Evolutionary conservation across 2,329 filamentous ascomycete genomes (phyloP), one percentile per base, ranked within the genome.

Genomic region (Penicillium hordei): DNA sequence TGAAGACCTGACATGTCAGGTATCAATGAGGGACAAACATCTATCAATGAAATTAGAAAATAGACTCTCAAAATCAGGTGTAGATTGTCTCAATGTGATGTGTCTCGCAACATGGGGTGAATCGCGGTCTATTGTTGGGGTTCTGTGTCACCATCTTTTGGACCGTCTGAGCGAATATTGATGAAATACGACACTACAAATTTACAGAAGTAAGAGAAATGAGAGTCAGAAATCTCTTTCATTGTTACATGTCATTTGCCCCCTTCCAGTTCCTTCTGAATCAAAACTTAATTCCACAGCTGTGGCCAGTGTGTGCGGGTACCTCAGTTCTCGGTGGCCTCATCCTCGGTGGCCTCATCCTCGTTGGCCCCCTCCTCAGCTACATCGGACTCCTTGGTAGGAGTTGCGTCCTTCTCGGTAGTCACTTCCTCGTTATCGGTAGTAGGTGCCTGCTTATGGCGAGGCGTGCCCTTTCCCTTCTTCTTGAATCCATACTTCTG

Each of bases 401-500:
- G 5, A 23, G 39, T 4, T 3, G 6, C 19, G 21, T 17, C 21
- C 10, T 23, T 13, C 38, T 40, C 19, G 21, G 7, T 5, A 0
- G 4, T 23, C 1, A 4, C 17, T 12, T 38, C 36, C n/a, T 38
- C 5, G 36, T 19, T 38, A 12, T 4, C 12, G 8, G n/a, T 0
- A 9, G 2, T 2, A 5, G n/a, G 1, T 19, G 0, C 5, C 17
- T 23, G 9, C 21, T 43, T 25, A 0, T 6, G 17, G 0, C 27
- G 43, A 2, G 27, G 27, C 2, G 12, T 31, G 0, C 43, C n/a
- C n/a, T 31, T 31, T 0, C 27, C 27, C 10, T 21, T 29, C 1
- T 9, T 5, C 4, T 34, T 48, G 0, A 48, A 23, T 0, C 45
- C 45, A 1, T 48, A 3, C 0, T 25, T 25, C 2, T 48, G 29